phyloP scores from a whole-genome alignment of 495 filamentous ascomycete genomes.

The Neurospora sp. region DNA sequence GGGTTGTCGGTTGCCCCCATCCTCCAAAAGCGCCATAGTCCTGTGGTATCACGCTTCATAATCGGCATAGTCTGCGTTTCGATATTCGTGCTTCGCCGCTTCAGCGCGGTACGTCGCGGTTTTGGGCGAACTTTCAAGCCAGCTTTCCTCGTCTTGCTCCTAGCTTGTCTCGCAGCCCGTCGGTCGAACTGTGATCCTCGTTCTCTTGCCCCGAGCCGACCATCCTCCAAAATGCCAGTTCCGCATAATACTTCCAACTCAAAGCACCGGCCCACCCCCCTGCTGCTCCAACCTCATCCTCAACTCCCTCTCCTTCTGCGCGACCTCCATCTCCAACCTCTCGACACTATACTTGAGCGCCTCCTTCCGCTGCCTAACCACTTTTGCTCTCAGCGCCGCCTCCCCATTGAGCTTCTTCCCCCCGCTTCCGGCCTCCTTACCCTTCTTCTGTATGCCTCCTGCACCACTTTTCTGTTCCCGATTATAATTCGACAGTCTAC shows the following conservation, averaged over 20 bases:
- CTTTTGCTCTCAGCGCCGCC: constrained; percentile 28
- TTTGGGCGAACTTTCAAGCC: neutral
- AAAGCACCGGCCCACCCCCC: neutral
- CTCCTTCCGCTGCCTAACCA: constrained; percentile 31
- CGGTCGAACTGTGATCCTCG: neutral
- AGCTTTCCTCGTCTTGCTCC: neutral
- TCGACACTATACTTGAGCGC: constrained; percentile 40
- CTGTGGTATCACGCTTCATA: neutral
- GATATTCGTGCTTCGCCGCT: neutral
- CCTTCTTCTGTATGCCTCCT: neutral
- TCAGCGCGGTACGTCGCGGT: neutral
- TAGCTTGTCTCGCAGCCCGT: neutral
- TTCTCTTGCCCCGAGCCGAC: neutral
- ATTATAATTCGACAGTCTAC: constrained; percentile 22
- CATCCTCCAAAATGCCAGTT: neutral
- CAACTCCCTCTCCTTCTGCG: constrained; percentile 42
- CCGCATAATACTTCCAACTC: neutral
- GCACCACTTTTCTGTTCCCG: neutral
- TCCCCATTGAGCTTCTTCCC: constrained; percentile 16
- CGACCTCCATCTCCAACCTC: constrained; percentile 39
- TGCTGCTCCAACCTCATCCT: constrained; percentile 30
- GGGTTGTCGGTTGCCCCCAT: neutral
- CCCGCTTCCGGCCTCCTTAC: neutral
- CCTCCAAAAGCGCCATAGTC: neutral
- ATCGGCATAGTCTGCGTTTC: neutral